Conservation (phyloP, 164 flowering plant genomes). For the grape (Vitis vinifera) region DNA sequence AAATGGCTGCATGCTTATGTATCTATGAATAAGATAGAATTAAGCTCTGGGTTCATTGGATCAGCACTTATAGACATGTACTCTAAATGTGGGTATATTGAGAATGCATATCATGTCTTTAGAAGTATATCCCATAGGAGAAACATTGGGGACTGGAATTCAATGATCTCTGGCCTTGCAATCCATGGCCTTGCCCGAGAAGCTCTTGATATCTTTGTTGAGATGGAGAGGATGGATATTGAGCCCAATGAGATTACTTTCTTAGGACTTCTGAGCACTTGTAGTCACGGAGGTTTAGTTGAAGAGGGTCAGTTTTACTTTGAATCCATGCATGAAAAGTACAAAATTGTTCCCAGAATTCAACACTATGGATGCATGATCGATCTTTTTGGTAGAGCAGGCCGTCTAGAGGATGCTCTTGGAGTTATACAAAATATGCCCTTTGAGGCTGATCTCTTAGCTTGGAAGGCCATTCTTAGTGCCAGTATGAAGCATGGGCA, state of each 20-base stretch:
- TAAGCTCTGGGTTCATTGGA: slow-evolving; percentile 23
- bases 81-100: slow-evolving; percentile 37
- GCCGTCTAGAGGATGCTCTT: slow-evolving; percentile 24
- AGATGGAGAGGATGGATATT: slow-evolving; percentile 19
- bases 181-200: slow-evolving; percentile 31
- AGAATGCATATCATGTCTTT: slow-evolving; percentile 25
- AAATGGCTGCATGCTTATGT: slow-evolving; percentile 33
- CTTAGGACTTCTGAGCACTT: slow-evolving; percentile 29
- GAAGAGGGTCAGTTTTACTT: slow-evolving; percentile 24
- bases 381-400: slow-evolving; percentile 32
- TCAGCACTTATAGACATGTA: slow-evolving; percentile 42
- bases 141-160: slow-evolving; percentile 30
- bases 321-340: slow-evolving; percentile 13
- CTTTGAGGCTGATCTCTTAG: slow-evolving; percentile 23
- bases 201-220: slow-evolving; percentile 26
- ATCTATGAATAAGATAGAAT: slow-evolving; percentile 7
- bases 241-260: slow-evolving; percentile 34
- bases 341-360: slow-evolving; percentile 19
- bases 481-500: slow-evolving; percentile 24
- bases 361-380: slow-evolving; percentile 38
- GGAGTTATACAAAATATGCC: slow-evolving; percentile 24
- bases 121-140: slow-evolving; percentile 11
- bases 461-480: slow-evolving; percentile 29
- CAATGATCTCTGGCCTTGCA: slow-evolving; percentile 41
- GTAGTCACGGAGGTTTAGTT: slow-evolving; percentile 37